phyloP scores from a whole-genome alignment of 2,329 filamentous ascomycete genomes.

The Nigrospora oryzae region DNA sequence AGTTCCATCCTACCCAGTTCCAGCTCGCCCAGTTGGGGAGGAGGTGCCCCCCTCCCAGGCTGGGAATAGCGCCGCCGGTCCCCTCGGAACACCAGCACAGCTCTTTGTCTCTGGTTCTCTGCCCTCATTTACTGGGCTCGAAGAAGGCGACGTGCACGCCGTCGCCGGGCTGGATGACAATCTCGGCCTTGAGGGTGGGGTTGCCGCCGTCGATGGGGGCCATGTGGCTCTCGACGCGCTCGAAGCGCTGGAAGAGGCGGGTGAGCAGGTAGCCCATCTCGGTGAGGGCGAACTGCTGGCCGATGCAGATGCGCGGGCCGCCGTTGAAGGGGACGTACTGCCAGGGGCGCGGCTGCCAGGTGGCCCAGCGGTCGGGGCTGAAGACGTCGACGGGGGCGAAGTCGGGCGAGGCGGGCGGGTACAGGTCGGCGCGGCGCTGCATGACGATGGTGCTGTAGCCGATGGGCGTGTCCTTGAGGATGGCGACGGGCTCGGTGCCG shows the following conservation, averaged over 20 bases:
- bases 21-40: too few species aligned
- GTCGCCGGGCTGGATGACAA: slow-evolving; percentile 50
- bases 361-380: slow-evolving; percentile 59
- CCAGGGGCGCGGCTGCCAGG: slow-evolving; percentile 58
- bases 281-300: slow-evolving; percentile 74
- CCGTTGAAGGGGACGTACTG: slow-evolving; percentile 55
- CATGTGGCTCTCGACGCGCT: slow-evolving; percentile 52
- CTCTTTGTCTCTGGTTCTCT: background rate
- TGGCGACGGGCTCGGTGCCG: slow-evolving; percentile 50
- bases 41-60: too few species aligned
- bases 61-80: background rate
- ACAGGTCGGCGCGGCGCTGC: slow-evolving; percentile 61
- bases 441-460: slow-evolving; percentile 62
- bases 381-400: slow-evolving; percentile 42
- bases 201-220: slow-evolving; percentile 41
- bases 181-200: slow-evolving; percentile 48
- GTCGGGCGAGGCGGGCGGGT: slow-evolving; percentile 38
- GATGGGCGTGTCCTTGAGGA: slow-evolving; percentile 58
- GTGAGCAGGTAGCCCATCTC: slow-evolving; percentile 69
- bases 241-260: slow-evolving; percentile 64
- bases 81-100: background rate
- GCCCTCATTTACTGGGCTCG: slow-evolving; percentile 26
- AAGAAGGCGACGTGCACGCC: slow-evolving; percentile 51
- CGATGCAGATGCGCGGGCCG: slow-evolving; percentile 40
- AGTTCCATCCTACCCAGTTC: too few species aligned